Conservation (phyloP, 1,139 yeast species). For the Suhomyces ambrosiae region DNA sequence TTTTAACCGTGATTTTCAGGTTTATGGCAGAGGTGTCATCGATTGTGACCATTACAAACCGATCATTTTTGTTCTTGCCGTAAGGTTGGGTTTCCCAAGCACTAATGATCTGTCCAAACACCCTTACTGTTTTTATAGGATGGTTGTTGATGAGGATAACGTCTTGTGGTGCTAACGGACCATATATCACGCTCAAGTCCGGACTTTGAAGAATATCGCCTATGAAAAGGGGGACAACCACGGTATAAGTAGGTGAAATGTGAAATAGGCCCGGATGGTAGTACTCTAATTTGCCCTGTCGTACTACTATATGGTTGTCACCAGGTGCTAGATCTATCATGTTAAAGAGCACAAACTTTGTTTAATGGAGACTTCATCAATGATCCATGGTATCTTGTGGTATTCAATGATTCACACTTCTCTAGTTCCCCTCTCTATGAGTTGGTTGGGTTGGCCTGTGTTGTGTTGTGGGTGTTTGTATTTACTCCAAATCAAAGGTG, state of each 20-base stretch:
- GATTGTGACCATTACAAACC: conserved; percentile 17
- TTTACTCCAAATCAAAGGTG: too few species aligned
- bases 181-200: conserved; percentile 26
- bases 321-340: conserved; percentile 37
- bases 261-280: conserved; percentile 40
- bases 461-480: too few species aligned
- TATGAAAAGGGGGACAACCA: conserved; percentile 30
- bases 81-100: conserved; percentile 6
- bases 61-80: background rate
- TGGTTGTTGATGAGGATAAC: conserved; percentile 34
- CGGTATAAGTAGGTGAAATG: conserved; percentile 28
- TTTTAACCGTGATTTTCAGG: conserved; percentile 17
- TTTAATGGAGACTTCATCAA: too few species aligned
- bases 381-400: too few species aligned
- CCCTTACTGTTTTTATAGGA: conserved; percentile 31
- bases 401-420: too few species aligned
- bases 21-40: conserved; percentile 30
- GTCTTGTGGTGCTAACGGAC: conserved; percentile 17
- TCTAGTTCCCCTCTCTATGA: too few species aligned
- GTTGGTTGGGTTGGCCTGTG: too few species aligned
- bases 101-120: conserved; percentile 33
- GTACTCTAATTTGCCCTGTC: conserved; percentile 24
- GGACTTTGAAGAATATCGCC: conserved; percentile 26
- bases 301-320: conserved; percentile 29
- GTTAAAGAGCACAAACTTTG: too few species aligned